Conservation (phyloP, 2,329 filamentous ascomycete species). For the Stromatinia cepivora region DNA sequence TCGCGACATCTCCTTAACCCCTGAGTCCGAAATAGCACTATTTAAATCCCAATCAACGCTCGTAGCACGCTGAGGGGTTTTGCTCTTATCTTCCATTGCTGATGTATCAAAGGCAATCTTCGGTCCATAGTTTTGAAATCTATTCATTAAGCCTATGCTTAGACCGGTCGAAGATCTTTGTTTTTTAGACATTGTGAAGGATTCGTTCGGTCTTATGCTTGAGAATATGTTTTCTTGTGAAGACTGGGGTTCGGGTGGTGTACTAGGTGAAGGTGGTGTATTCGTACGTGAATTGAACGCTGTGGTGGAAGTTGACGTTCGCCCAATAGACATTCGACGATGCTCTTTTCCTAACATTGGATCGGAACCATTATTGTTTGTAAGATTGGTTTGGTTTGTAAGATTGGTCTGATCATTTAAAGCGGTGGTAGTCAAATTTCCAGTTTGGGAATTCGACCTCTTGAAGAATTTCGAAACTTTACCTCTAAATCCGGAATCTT, state of each 20-base stretch:
- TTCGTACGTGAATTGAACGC: constrained; percentile 31
- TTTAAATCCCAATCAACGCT: constrained; percentile 36
- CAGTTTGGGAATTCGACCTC: constrained; percentile 28
- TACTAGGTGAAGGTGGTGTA: constrained; percentile 50
- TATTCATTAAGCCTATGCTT: constrained; percentile 30
- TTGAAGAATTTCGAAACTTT: constrained; percentile 33
- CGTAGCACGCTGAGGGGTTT: constrained; percentile 26
- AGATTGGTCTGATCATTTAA: constrained; percentile 22
- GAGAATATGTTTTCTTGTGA: constrained; percentile 19
- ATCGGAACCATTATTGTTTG: constrained; percentile 29
- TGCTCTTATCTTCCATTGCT: constrained; percentile 24
- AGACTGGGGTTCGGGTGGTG: constrained; percentile 33
- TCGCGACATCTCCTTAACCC: constrained; percentile 40
- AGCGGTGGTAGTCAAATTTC: constrained; percentile 14
- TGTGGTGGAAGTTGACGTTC: constrained; percentile 33
- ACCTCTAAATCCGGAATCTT: constrained; percentile 27
- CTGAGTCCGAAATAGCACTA: constrained; percentile 1
- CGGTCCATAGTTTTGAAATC: constrained; percentile 26
- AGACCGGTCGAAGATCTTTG: constrained; percentile 46
- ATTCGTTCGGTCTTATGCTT: constrained; percentile 31
- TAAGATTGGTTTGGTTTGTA: constrained; percentile 8
- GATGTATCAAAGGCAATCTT: constrained; percentile 30
- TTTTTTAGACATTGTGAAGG: constrained; percentile 48
- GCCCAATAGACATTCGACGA: constrained; percentile 26
- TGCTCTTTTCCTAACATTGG: constrained; percentile 27